These are phyloP conservation scores for Cryphonectria carpinicola DNA, from an alignment of 2,329 filamentous ascomycete genomes.

Conservation along the genomic window DNA sequence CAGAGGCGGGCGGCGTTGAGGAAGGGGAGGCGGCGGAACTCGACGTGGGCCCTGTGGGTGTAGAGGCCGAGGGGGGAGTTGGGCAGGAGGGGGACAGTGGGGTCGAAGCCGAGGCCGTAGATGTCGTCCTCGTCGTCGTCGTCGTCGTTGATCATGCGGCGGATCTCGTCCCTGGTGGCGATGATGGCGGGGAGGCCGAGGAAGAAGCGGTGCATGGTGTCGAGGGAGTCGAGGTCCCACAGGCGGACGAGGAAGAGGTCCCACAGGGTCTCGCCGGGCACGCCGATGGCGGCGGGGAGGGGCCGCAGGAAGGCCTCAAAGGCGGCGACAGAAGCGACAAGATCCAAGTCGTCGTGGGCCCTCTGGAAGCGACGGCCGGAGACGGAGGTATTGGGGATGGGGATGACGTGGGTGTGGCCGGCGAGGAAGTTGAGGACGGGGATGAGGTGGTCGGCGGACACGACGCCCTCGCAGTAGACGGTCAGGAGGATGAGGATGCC, in stretches of 20 bases:
- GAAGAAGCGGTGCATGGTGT: constrained; percentile 81
- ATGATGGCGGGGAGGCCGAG: constrained; percentile 61
- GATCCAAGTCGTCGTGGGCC: constrained; percentile 53
- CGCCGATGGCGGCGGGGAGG: constrained; percentile 55
- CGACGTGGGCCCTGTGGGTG: constrained; percentile 74
- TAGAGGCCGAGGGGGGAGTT: constrained; percentile 83
- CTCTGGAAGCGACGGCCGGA: constrained; percentile 48
- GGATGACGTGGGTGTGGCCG: constrained; percentile 47
- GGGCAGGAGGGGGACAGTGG: constrained; percentile 65
- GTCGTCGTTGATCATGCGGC: constrained; percentile 57
- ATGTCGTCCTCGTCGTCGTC: constrained; percentile 51
- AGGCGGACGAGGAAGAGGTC: constrained; percentile 80
- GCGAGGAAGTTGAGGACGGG: constrained; percentile 47
- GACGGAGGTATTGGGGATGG: constrained; percentile 33
- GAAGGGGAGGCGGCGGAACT: constrained; percentile 81
- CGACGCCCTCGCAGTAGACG: constrained; percentile 73
- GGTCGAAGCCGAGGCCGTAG: constrained; percentile 40
- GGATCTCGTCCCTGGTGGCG: constrained; percentile 62
- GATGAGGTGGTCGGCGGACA: constrained; percentile 46
- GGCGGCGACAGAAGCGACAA: constrained; percentile 59
- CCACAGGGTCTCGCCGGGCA: constrained; percentile 83
- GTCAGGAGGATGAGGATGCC: constrained; percentile 79
- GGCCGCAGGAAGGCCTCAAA: constrained; percentile 62
- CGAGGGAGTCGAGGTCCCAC: constrained; percentile 82
- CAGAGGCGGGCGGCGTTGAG: constrained; percentile 78